Conservation (phyloP, 2,329 filamentous ascomycete species). For the Dactylellina parvicollis region DNA sequence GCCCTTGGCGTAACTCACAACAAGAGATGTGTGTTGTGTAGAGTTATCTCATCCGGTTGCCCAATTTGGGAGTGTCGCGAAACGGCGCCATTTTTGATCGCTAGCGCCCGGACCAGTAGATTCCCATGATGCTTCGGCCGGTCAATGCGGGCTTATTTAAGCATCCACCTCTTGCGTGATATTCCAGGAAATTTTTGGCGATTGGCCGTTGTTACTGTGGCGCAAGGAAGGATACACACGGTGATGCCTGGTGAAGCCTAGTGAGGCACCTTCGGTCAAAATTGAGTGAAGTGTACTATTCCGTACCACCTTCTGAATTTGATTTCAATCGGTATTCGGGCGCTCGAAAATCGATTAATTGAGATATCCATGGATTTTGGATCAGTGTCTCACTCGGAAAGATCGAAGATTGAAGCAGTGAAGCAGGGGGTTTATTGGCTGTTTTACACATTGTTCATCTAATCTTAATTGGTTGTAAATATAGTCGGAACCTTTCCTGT, state of each 20-base stretch:
- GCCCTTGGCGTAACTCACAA: conserved; percentile 21
- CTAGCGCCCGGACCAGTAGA: neutral
- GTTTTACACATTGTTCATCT: neutral
- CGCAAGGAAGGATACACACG: neutral
- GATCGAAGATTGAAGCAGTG: neutral
- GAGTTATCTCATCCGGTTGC: conserved; percentile 2
- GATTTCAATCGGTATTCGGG: too few relatives aligned
- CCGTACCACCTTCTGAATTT: conserved; percentile 15
- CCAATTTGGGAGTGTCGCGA: conserved; percentile 1
- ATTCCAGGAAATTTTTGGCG: neutral
- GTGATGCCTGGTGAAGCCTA: conserved; percentile 8
- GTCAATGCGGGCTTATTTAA: neutral
- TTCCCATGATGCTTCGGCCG: neutral
- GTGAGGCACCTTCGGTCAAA: conserved; percentile 2
- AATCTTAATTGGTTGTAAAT: neutral
- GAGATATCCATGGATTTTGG: neutral
- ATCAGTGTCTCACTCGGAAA: neutral
- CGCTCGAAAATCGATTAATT: too few relatives aligned
- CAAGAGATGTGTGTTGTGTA: conserved; percentile 21
- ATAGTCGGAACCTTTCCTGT: neutral
- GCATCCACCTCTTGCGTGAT: too few relatives aligned
- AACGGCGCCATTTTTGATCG: conserved; percentile 7
- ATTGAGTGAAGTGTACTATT: neutral
- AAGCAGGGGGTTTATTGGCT: neutral
- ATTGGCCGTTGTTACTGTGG: neutral